These are phyloP conservation scores for Eleusine coracana DNA, from an alignment of 176 grass and related monocot genomes.

Conservation along the genomic window DNA sequence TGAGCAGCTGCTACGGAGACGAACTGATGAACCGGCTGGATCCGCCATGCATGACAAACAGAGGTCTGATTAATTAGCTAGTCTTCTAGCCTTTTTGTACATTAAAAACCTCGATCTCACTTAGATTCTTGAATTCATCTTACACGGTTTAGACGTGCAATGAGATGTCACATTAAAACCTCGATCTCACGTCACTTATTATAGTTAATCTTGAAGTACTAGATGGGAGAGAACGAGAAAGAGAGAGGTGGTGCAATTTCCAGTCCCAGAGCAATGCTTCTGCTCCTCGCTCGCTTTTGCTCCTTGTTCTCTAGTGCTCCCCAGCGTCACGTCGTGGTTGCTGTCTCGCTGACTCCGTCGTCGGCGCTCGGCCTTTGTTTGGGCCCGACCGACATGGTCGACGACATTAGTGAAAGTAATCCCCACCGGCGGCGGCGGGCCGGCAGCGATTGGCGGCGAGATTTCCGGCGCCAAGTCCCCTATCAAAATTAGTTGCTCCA, in stretches of 20 bases:
- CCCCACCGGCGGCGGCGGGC: slow-evolving; percentile 45
- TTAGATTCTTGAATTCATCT: slow-evolving; percentile 21
- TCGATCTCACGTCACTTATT: no score
- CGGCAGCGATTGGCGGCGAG: slow-evolving; percentile 65
- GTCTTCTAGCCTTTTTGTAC: slow-evolving; percentile 51
- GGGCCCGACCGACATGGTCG: no score
- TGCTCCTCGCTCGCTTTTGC: neutral
- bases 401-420: neutral
- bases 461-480: slow-evolving; percentile 43
- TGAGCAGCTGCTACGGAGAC: slow-evolving; percentile 4
- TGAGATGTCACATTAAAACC: neutral
- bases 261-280: neutral
- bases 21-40: neutral
- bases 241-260: slow-evolving; percentile 33
- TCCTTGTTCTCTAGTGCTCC: slow-evolving; percentile 6
- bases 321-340: slow-evolving; percentile 8
- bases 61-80: slow-evolving; percentile 58
- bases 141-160: neutral
- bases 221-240: neutral
- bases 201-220: no score
- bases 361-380: neutral
- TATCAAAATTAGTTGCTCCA: slow-evolving; percentile 29
- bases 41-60: slow-evolving; percentile 54
- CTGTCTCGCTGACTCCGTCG: slow-evolving; percentile 33
- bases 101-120: slow-evolving; percentile 42